Conservation (phyloP, 768 basidiomycete genomes). For the Nevesoporus exiguus region DNA sequence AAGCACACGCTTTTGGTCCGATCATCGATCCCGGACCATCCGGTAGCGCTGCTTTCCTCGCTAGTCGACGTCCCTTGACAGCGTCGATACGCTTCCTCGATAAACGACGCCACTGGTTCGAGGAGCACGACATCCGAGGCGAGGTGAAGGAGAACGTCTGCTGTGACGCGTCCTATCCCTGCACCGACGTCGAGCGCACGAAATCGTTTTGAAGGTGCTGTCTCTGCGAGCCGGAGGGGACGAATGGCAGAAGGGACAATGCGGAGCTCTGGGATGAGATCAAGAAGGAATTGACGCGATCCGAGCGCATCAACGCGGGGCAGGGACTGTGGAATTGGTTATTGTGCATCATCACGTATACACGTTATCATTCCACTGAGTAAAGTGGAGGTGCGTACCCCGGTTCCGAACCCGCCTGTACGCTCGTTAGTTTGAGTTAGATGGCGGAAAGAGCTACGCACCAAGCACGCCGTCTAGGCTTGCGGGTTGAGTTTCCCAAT, state of each 20-base stretch:
- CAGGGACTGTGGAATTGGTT: slow-evolving; percentile 52
- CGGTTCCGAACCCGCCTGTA: slow-evolving; percentile 54
- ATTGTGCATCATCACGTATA: background rate
- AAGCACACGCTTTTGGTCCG: slow-evolving; percentile 71
- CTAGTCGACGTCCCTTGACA: slow-evolving; percentile 36
- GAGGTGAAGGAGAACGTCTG: slow-evolving; percentile 84
- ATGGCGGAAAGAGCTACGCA: slow-evolving; percentile 20
- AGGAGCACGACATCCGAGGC: slow-evolving; percentile 84
- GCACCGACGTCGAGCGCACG: slow-evolving; percentile 92
- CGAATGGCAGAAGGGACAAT: slow-evolving; percentile 72
- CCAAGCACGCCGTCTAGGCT: slow-evolving; percentile 87
- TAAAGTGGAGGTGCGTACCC: slow-evolving; percentile 31
- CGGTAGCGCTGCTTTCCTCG: slow-evolving; percentile 25
- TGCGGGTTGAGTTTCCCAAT: slow-evolving; percentile 83
- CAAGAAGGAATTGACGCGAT: slow-evolving; percentile 83
- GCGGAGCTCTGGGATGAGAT: slow-evolving; percentile 75
- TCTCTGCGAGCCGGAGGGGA: slow-evolving; percentile 35
- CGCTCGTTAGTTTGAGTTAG: background rate
- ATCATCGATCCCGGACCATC: slow-evolving; percentile 69
- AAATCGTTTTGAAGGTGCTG: slow-evolving; percentile 38
- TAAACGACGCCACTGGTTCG: slow-evolving; percentile 81
- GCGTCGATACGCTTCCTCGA: slow-evolving; percentile 60
- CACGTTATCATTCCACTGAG: background rate
- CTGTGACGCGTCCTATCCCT: slow-evolving; percentile 90
- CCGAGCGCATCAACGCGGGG: slow-evolving; percentile 89